phyloP scores from a whole-genome alignment of 2,329 filamentous ascomycete species.

The Penicillium brasilianum region DNA sequence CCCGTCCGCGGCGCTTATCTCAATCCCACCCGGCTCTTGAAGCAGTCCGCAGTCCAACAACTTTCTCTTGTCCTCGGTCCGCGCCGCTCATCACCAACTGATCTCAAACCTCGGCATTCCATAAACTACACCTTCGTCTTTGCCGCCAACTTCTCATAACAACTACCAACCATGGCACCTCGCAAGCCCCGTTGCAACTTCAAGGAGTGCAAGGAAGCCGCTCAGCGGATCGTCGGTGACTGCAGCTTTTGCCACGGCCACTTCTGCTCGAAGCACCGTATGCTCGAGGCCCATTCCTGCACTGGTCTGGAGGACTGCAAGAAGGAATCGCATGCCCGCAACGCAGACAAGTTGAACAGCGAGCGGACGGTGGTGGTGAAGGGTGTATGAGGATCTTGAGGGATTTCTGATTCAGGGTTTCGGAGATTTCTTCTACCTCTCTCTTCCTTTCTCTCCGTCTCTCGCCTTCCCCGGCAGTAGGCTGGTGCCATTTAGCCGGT shows the following conservation, averaged over 20 bases:
- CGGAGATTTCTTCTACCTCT: not conserved
- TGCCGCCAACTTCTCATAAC: conserved; percentile 10
- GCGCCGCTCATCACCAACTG: conserved; percentile 4
- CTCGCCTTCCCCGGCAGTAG: conserved; percentile 11
- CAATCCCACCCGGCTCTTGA: conserved; percentile 14
- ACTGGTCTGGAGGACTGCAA: conserved; percentile 94
- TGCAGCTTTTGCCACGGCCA: conserved; percentile 93
- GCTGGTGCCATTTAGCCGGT: conserved; percentile 28
- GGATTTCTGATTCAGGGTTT: conserved; percentile 6
- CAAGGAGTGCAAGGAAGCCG: conserved; percentile 85
- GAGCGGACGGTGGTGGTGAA: conserved; percentile 95
- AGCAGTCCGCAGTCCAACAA: conserved; percentile 10
- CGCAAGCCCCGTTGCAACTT: conserved; percentile 77
- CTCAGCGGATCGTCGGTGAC: conserved; percentile 93
- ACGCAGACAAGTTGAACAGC: conserved; percentile 87
- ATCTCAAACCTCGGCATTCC: not conserved
- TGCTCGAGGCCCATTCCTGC: conserved; percentile 94
- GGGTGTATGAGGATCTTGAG: conserved; percentile 66
- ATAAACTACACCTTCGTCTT: not conserved
- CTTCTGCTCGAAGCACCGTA: conserved; percentile 92
- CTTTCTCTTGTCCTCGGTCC: not conserved
- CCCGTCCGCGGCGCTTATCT: conserved; percentile 28
- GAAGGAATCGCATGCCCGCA: conserved; percentile 93
- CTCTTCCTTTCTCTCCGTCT: not conserved
- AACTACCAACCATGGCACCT: conserved; percentile 47